Percentiles rank a stretch among this genome's conserved stretches.
Conservation (phyloP, 345 rosid genomes). For the Aegle marmelos region DNA sequence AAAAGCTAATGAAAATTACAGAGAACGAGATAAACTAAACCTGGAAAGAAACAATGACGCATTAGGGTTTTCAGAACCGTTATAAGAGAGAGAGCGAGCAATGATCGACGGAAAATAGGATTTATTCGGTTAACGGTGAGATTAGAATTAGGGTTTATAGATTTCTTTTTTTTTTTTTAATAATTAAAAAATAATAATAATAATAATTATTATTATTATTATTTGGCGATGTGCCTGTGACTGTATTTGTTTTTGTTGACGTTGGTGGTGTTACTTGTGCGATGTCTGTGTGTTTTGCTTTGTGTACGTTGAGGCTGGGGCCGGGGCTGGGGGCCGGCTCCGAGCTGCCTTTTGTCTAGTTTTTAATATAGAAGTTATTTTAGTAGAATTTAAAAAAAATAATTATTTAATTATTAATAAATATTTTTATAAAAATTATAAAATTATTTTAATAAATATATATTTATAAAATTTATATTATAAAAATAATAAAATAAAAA, state of each 20-base stretch:
- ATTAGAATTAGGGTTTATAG: slow-evolving; percentile 2
- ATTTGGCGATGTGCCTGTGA: background rate
- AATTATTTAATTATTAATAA: too few species aligned
- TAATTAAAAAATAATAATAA: too few species aligned
- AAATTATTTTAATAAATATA: too few species aligned
- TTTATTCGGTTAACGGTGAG: background rate
- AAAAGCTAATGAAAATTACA: background rate
- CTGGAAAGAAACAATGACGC: background rate
- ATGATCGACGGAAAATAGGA: slow-evolving; percentile 1
- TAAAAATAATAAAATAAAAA: too few species aligned
- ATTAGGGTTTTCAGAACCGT: background rate
- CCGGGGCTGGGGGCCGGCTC: background rate
- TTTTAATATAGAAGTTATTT: too few species aligned
- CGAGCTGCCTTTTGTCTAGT: too few species aligned
- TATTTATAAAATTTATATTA: too few species aligned
- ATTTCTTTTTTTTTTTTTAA: background rate
- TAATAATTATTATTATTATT: background rate
- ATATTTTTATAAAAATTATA: too few species aligned
- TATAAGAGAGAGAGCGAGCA: background rate
- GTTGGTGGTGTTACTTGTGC: background rate
- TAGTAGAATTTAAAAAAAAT: too few species aligned
- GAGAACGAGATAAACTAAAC: background rate
- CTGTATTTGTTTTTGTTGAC: background rate
- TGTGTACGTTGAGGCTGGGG: too few species aligned
- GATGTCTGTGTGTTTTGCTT: background rate